Conservation (phyloP, 306 rosid genomes). For the Myrica gale region DNA sequence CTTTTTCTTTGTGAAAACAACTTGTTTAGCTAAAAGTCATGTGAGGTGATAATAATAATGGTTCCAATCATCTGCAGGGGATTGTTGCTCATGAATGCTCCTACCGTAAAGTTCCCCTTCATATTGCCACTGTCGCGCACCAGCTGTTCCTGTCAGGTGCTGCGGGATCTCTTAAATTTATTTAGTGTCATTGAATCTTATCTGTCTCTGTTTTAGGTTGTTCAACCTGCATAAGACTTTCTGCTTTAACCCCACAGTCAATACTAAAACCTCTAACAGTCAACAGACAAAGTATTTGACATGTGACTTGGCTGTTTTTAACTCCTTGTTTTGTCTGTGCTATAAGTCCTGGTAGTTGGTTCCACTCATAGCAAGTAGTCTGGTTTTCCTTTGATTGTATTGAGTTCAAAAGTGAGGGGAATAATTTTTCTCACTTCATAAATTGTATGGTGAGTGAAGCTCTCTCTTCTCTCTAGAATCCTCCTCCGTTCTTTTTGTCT, state of each 20-base stretch:
- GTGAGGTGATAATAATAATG: slow-evolving; percentile 15
- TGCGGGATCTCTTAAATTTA: slow-evolving; percentile 27
- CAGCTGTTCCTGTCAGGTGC: slow-evolving; percentile 86
- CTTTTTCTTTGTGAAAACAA: slow-evolving; percentile 20
- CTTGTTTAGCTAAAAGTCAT: slow-evolving; percentile 15
- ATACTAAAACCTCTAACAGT: neutral
- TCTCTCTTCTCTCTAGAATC: no score
- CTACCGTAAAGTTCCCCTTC: slow-evolving; percentile 74
- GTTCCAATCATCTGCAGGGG: slow-evolving; percentile 54
- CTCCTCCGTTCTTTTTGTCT: no score
- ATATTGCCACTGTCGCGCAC: slow-evolving; percentile 66
- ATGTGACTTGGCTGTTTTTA: neutral
- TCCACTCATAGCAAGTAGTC: no score
- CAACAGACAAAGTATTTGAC: neutral
- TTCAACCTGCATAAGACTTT: slow-evolving; percentile 7
- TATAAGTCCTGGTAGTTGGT: no score
- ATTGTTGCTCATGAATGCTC: slow-evolving; percentile 85
- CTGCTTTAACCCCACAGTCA: neutral
- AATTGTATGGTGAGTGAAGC: no score
- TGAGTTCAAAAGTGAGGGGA: no score
- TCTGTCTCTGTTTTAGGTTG: slow-evolving; percentile 17
- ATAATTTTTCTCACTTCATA: no score
- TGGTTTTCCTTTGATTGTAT: no score
- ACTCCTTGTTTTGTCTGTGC: no score
- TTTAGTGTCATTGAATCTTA: slow-evolving; percentile 11